Evolutionary conservation across 2,329 filamentous ascomycete genomes (phyloP).

Genomic region (Cladophialophora immunda): DNA sequence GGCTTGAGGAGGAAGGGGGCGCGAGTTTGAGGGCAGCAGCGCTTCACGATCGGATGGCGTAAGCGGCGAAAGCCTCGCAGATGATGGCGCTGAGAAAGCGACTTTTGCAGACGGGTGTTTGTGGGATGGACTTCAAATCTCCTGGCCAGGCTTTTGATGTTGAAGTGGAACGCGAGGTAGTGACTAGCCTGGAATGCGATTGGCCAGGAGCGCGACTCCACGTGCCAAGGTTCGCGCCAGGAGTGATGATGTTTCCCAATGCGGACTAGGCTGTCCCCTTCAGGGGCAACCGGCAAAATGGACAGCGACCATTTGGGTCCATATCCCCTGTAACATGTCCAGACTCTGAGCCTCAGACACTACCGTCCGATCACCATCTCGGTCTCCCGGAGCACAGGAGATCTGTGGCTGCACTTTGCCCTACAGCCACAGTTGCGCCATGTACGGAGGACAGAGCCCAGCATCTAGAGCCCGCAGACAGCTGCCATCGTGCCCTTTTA

Average conservation of each 20-base stretch:
- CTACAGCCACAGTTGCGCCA: slow-evolving; percentile 12
- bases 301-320: neutral
- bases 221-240: slow-evolving; percentile 23
- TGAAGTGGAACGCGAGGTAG: slow-evolving; percentile 34
- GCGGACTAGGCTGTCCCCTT: slow-evolving; percentile 21
- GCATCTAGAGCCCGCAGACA: neutral
- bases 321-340: neutral
- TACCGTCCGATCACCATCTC: neutral
- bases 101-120: slow-evolving; percentile 26
- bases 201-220: neutral
- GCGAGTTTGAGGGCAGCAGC: slow-evolving; percentile 13
- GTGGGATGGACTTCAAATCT: slow-evolving; percentile 29
- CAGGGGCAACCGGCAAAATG: slow-evolving; percentile 18
- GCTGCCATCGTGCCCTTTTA: neutral
- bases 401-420: slow-evolving; percentile 24
- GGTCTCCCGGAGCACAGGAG: neutral
- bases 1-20: slow-evolving; percentile 19
- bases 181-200: neutral
- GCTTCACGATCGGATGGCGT: slow-evolving; percentile 15
- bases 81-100: neutral
- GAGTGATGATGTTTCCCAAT: slow-evolving; percentile 15
- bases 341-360: no score
- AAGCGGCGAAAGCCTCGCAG: slow-evolving; percentile 13
- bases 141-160: slow-evolving; percentile 29
- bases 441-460: neutral